Conservation (phyloP, 2,329 filamentous ascomycete genomes). For the Arthrocladium fulminans region DNA sequence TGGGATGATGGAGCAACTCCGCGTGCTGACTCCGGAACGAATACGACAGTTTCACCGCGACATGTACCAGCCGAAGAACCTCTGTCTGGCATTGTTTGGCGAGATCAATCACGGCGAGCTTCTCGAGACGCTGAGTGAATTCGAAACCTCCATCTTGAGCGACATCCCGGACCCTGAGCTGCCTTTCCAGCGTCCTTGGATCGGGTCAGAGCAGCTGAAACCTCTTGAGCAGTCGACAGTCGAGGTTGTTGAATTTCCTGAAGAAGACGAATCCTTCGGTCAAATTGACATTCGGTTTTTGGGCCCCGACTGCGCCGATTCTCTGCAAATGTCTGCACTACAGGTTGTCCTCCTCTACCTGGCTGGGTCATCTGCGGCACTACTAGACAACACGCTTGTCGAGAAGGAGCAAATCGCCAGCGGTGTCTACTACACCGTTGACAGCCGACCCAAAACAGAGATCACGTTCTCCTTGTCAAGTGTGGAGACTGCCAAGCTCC, state of each 20-base stretch:
- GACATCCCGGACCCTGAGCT: constrained; percentile 66
- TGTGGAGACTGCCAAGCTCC: constrained; percentile 78
- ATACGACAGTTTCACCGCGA: constrained; percentile 91
- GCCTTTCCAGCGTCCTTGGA: constrained; percentile 81
- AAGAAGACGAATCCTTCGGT: constrained; percentile 89
- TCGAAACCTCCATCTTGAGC: constrained; percentile 77
- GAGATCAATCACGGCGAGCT: constrained; percentile 78
- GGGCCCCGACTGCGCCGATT: constrained; percentile 70
- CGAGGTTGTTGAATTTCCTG: constrained; percentile 80
- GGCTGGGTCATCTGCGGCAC: constrained; percentile 82
- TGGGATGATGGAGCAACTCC: constrained; percentile 85
- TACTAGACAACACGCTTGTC: constrained; percentile 85
- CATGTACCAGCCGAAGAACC: constrained; percentile 96
- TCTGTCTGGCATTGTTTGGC: constrained; percentile 85
- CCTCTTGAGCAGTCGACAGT: constrained; percentile 62
- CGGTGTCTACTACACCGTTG: constrained; percentile 69
- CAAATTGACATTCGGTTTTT: constrained; percentile 82
- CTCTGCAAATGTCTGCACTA: constrained; percentile 60
- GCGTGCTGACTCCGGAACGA: constrained; percentile 74
- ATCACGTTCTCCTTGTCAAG: constrained; percentile 81
- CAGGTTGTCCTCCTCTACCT: constrained; percentile 78
- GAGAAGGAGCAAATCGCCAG: constrained; percentile 89
- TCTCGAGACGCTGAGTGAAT: constrained; percentile 70
- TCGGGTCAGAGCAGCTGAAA: constrained; percentile 73
- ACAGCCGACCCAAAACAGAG: constrained; percentile 69